Conservation (phyloP, 495 filamentous ascomycete species). For the Lasiosphaeria miniovina region DNA sequence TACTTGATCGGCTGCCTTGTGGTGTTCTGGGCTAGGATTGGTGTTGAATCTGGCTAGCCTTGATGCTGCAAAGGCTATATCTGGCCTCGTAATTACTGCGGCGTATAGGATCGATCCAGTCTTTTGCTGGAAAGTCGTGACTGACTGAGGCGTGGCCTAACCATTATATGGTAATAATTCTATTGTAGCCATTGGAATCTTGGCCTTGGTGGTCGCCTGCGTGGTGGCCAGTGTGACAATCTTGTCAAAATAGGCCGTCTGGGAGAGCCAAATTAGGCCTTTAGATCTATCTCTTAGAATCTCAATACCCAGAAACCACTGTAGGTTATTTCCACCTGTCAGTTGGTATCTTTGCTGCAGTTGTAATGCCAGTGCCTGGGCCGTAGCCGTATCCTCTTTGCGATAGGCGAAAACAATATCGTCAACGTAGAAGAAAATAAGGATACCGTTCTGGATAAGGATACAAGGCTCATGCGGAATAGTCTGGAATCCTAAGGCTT, state of each 20-base stretch:
- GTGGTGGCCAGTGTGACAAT: slow-evolving; percentile 5
- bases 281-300: slow-evolving; percentile 8
- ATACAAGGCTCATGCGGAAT: slow-evolving; percentile 16
- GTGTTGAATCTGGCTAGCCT: slow-evolving; percentile 2
- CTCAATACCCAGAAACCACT: slow-evolving; percentile 16
- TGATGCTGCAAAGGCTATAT: slow-evolving; percentile 14
- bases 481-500: slow-evolving; percentile 7
- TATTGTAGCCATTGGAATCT: neutral
- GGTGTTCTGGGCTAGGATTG: slow-evolving; percentile 15
- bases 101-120: slow-evolving; percentile 13
- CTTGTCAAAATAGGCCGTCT: slow-evolving; percentile 12
- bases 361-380: neutral
- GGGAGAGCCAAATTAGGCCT: slow-evolving; percentile 13
- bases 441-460: slow-evolving; percentile 7
- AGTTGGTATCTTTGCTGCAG: slow-evolving; percentile 8
- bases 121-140: slow-evolving; percentile 5
- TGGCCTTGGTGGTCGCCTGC: neutral
- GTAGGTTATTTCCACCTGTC: slow-evolving; percentile 10
- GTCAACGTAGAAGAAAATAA: too few species aligned
- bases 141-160: neutral
- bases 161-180: slow-evolving; percentile 6
- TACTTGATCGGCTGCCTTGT: too few species aligned
- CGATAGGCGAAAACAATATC: slow-evolving; percentile 16
- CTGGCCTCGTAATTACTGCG: too few species aligned
- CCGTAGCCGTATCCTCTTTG: slow-evolving; percentile 1